Evolutionary conservation across 345 rosid genomes (phyloP).

Genomic region (Noccaea caerulescens): DNA sequence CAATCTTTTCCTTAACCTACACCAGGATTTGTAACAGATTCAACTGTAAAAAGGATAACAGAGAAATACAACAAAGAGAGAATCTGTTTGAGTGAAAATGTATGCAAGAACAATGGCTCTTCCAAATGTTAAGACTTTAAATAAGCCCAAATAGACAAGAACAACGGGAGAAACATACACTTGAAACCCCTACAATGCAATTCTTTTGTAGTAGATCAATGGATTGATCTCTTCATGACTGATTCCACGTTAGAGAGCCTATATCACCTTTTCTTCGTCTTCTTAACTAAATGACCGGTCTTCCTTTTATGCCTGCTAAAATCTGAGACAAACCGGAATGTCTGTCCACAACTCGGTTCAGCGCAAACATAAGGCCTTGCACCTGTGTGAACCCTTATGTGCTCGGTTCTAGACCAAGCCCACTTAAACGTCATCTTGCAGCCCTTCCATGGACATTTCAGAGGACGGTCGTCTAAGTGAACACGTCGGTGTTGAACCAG

Average conservation of each 20-base stretch:
- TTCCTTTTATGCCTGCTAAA: slow-evolving; percentile 97
- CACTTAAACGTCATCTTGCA: slow-evolving; percentile 98
- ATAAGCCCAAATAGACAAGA: slow-evolving; percentile 7
- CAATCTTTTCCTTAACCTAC: neutral
- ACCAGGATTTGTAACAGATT: neutral
- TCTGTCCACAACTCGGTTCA: slow-evolving; percentile 91
- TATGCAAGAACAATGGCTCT: slow-evolving; percentile 26
- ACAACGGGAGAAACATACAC: neutral
- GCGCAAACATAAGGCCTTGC: slow-evolving; percentile 87
- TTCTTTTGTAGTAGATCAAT: slow-evolving; percentile 29
- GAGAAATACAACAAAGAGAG: slow-evolving; percentile 27
- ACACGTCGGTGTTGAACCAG: slow-evolving; percentile 94
- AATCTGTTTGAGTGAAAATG: slow-evolving; percentile 16
- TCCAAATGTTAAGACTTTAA: slow-evolving; percentile 15
- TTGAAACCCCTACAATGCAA: slow-evolving; percentile 19
- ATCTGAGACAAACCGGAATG: slow-evolving; percentile 92
- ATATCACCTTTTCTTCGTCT: slow-evolving; percentile 54
- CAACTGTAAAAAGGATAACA: slow-evolving; percentile 14
- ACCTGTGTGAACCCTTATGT: slow-evolving; percentile 97
- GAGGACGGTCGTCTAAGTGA: slow-evolving; percentile 89
- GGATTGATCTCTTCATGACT: slow-evolving; percentile 49
- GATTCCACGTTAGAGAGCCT: slow-evolving; percentile 32
- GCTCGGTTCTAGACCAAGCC: slow-evolving; percentile 99
- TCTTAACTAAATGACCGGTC: slow-evolving; percentile 87
- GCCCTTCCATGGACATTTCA: slow-evolving; percentile 98